A percentile compares a stretch with the other conserved stretches of the same genome.
phyloP scores from a whole-genome alignment of 176 grass and related monocot genomes.

The Zea mays region Zm-B73-REFERENCE-NAM-5.0 NC_050105.1:77879501-77880000 shows the following conservation, averaged over 20 bases:
- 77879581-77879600: constrained; percentile 12
- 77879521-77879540: constrained; percentile 86
- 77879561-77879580: constrained; percentile 10
- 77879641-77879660: constrained; percentile 91
- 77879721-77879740: constrained; percentile 98
- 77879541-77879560: constrained; percentile 21
- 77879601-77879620: constrained; percentile 91
- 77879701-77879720: constrained; percentile 98
- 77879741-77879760: constrained; percentile 98
- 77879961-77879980: background rate
- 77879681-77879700: constrained; percentile 78
- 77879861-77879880: constrained; percentile 24
- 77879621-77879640: constrained; percentile 88
- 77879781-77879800: constrained; percentile 45
- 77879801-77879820: constrained; percentile 14
- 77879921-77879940: background rate
- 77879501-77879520: constrained; percentile 92
- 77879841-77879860: constrained; percentile 9
- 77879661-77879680: constrained; percentile 76
- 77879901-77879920: background rate
- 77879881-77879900: constrained; percentile 29
- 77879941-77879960: background rate
- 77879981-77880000: background rate
- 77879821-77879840: constrained; percentile 9
- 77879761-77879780: constrained; percentile 99